Conservation (phyloP, 2,329 filamentous ascomycete genomes). For the Drechslerella stenobrocha region DNA sequence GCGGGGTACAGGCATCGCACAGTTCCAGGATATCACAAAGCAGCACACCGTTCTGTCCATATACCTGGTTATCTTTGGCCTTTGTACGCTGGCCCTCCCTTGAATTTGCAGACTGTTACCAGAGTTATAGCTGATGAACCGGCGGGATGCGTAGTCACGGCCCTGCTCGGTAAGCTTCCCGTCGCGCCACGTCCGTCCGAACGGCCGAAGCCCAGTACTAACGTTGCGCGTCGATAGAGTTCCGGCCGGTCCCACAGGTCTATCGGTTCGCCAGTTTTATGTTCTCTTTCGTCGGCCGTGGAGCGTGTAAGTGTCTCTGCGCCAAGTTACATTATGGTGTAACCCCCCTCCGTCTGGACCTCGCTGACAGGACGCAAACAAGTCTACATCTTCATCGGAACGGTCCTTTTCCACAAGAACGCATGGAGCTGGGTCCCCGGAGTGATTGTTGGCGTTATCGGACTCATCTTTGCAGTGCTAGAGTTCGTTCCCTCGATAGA, state of each 20-base stretch:
- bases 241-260: conserved; percentile 90
- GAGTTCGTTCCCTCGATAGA: conserved; percentile 79
- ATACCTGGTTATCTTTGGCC: conserved; percentile 90
- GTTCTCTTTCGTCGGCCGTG: conserved; percentile 95
- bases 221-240: conserved; percentile 63
- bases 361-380: neutral
- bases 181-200: neutral
- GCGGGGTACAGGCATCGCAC: conserved; percentile 55
- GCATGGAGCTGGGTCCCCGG: conserved; percentile 75
- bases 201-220: neutral
- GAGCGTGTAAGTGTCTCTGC: conserved; percentile 73
- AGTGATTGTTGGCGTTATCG: conserved; percentile 73
- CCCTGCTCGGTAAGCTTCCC: conserved; percentile 56
- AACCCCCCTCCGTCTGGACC: too few relatives aligned
- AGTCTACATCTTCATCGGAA: conserved; percentile 97
- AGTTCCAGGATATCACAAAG: conserved; percentile 58
- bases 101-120: conserved; percentile 68
- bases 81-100: conserved; percentile 62
- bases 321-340: conserved; percentile 1
- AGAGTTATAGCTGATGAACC: conserved; percentile 53
- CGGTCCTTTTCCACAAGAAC: conserved; percentile 72
- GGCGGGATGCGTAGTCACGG: conserved; percentile 13
- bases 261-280: conserved; percentile 95
- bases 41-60: conserved; percentile 70
- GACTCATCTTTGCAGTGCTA: conserved; percentile 74